phyloP scores from a whole-genome alignment of 805 yeast genomes.

The Brettanomyces sp. region DNA sequence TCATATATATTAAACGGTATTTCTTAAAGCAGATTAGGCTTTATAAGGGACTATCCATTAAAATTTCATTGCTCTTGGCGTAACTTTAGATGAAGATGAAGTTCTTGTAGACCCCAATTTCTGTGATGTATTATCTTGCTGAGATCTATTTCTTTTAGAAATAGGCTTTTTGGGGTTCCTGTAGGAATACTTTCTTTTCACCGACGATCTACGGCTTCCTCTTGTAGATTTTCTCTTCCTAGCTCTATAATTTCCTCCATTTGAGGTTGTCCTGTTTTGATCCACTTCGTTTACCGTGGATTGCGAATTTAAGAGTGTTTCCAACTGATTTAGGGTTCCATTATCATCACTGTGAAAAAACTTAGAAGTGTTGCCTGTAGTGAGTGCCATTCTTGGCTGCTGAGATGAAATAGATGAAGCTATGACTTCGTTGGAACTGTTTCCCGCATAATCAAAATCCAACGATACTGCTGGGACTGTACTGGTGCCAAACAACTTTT shows the following conservation, averaged over 20 bases:
- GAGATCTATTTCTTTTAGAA: too few relatives aligned
- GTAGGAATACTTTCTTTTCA: too few relatives aligned
- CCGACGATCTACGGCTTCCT: too few relatives aligned
- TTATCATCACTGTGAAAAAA: conserved; percentile 4
- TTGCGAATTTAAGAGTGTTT: conserved; percentile 5
- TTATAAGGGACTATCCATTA: too few relatives aligned
- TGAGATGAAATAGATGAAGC: conserved; percentile 13
- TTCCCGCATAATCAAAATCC: neutral
- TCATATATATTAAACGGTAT: too few relatives aligned
- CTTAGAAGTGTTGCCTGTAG: conserved; percentile 4
- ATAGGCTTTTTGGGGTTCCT: too few relatives aligned
- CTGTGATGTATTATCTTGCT: too few relatives aligned
- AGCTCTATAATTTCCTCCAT: neutral
- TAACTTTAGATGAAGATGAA: too few relatives aligned
- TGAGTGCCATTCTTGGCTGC: neutral
- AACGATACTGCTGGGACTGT: neutral
- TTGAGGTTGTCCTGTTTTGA: neutral
- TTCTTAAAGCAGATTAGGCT: too few relatives aligned
- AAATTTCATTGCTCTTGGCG: too few relatives aligned
- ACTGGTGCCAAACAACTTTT: conserved; percentile 9
- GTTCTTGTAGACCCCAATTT: too few relatives aligned
- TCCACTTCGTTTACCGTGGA: neutral
- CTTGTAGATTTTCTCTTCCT: neutral
- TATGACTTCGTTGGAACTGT: conserved; percentile 6
- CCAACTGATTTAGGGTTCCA: conserved; percentile 7